Evolutionary conservation across 1,284 basidiomycete species (phyloP).

Genomic region (Ceratobasidium sp.): DNA sequence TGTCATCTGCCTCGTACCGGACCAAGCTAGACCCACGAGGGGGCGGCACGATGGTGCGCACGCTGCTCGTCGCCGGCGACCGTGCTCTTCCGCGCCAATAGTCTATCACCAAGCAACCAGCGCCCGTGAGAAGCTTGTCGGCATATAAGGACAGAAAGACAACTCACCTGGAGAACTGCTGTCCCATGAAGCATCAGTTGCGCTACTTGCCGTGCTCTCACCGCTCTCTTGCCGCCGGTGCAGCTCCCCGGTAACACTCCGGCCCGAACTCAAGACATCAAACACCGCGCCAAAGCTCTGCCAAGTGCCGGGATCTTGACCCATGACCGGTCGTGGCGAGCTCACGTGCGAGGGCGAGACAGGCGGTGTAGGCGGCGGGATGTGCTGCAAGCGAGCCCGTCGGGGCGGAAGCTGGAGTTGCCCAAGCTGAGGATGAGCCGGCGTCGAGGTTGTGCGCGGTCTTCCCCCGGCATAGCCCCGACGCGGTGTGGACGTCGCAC

Average conservation of each 20-base stretch:
- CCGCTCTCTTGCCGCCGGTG: constrained; percentile 24
- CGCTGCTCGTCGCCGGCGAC: constrained; percentile 30
- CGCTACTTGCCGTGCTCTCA: constrained; percentile 26
- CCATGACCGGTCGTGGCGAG: constrained; percentile 2
- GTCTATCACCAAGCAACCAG: constrained; percentile 1
- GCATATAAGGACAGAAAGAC: background rate
- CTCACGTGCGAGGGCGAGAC: constrained; percentile 30
- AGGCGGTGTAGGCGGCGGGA: constrained; percentile 16
- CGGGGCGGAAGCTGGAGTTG: background rate
- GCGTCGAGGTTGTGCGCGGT: constrained; percentile 17
- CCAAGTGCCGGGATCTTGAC: constrained; percentile 16
- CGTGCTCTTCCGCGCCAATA: constrained; percentile 8
- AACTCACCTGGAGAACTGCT: constrained; percentile 25
- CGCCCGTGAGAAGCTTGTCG: background rate
- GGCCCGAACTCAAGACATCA: constrained; percentile 7
- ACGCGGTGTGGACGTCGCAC: constrained; percentile 19
- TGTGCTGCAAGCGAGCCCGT: background rate
- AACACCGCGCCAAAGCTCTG: constrained; percentile 32
- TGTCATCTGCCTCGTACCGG: background rate
- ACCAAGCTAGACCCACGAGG: constrained; percentile 8
- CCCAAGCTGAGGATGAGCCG: constrained; percentile 2
- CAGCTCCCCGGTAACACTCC: background rate
- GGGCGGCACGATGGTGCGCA: constrained; percentile 25
- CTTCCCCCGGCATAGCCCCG: background rate
- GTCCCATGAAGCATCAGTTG: constrained; percentile 25